Evolutionary conservation across 345 rosid genomes (phyloP).

Genomic region (Aegle marmelos): DNA sequence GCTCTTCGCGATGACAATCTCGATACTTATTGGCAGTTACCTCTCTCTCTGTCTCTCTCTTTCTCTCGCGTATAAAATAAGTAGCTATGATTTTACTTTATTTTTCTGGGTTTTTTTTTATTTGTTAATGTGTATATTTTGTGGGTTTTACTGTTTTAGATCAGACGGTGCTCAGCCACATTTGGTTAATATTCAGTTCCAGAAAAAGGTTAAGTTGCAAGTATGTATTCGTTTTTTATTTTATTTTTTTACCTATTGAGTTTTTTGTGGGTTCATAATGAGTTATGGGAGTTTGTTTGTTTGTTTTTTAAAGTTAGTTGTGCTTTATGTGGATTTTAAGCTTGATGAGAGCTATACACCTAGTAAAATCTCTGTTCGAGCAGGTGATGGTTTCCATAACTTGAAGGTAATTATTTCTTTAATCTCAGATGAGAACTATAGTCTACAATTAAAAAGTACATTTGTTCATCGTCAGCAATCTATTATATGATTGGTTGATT

Average conservation of each 20-base stretch:
- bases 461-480: too few species aligned
- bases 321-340: slow-evolving; percentile 84
- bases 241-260: neutral
- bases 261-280: neutral
- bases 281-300: neutral
- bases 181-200: slow-evolving; percentile 88
- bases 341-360: slow-evolving; percentile 98
- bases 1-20: slow-evolving; percentile 85
- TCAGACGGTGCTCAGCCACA: slow-evolving; percentile 98
- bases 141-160: slow-evolving; percentile 29
- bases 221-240: slow-evolving; percentile 24
- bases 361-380: slow-evolving; percentile 81
- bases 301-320: slow-evolving; percentile 55
- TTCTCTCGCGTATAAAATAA: neutral
- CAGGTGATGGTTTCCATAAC: slow-evolving; percentile 96
- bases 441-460: neutral
- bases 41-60: neutral
- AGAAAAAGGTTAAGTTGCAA: slow-evolving; percentile 91
- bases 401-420: neutral
- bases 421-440: neutral
- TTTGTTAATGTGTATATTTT: neutral
- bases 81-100: neutral
- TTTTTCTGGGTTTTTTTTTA: neutral
- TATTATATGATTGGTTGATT: neutral
- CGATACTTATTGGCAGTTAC: slow-evolving; percentile 92